Conservation (phyloP, 2,329 filamentous ascomycete genomes). For the Neonectria hederae region DNA sequence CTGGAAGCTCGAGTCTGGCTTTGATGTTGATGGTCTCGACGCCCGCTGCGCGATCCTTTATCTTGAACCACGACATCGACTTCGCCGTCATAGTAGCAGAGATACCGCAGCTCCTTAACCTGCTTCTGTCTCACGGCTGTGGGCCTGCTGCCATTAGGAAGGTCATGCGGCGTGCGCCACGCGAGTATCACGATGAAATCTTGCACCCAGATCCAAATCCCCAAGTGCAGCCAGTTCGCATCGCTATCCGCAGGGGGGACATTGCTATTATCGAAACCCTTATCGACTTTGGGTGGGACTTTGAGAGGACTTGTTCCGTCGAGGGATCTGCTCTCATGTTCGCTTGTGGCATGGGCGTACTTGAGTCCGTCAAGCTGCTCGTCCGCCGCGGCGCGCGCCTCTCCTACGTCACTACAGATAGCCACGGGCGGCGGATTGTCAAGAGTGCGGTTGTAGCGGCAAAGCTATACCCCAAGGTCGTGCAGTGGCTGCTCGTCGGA, state of each 20-base stretch:
- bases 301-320: constrained; percentile 24
- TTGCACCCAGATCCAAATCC: constrained; percentile 20
- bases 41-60: not conserved
- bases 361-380: constrained; percentile 31
- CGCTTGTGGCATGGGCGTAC: constrained; percentile 28
- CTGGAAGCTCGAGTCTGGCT: constrained; percentile 8
- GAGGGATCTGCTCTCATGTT: constrained; percentile 36
- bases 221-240: constrained; percentile 6
- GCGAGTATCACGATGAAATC: constrained; percentile 18
- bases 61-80: constrained; percentile 34
- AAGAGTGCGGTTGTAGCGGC: constrained; percentile 28
- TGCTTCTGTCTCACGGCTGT: not conserved
- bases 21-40: constrained; percentile 8
- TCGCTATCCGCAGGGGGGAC: constrained; percentile 18
- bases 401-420: constrained; percentile 23
- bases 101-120: constrained; percentile 26
- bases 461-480: constrained; percentile 22
- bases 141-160: constrained; percentile 4
- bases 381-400: constrained; percentile 31
- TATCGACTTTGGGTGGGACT: constrained; percentile 30
- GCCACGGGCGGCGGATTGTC: constrained; percentile 14
- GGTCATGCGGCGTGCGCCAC: constrained; percentile 31
- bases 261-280: constrained; percentile 15
- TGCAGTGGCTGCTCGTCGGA: constrained; percentile 33
- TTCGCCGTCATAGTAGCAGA: constrained; percentile 27